phyloP scores from a whole-genome alignment of 2,329 filamentous ascomycete species.

The Colletotrichum limetticola region DNA sequence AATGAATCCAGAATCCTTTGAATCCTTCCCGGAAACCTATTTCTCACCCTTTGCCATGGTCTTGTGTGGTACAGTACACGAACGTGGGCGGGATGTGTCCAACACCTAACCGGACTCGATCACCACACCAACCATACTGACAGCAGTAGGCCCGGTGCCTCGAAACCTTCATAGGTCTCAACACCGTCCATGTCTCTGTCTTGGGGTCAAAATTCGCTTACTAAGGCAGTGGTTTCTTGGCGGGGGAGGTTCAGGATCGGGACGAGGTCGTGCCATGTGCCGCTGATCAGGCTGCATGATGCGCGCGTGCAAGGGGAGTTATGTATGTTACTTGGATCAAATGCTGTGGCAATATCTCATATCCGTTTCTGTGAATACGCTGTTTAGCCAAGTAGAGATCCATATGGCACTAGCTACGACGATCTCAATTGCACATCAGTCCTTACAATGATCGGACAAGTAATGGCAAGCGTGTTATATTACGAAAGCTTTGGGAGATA shows the following conservation, averaged over 20 bases:
- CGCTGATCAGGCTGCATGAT: not conserved
- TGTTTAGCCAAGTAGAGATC: not conserved
- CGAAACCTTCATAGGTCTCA: not conserved
- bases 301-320: not conserved
- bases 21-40: not conserved
- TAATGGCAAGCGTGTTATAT: not conserved
- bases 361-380: no score
- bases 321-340: no score
- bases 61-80: not conserved
- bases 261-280: conserved; percentile 38
- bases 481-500: not conserved
- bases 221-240: conserved; percentile 42
- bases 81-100: not conserved
- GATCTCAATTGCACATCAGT: not conserved
- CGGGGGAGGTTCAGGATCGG: conserved; percentile 39
- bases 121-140: conserved; percentile 34
- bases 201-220: not conserved
- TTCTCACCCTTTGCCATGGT: not conserved
- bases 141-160: not conserved
- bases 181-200: not conserved
- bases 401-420: not conserved
- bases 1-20: not conserved
- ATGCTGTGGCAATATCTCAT: no score
- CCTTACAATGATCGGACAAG: not conserved
- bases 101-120: not conserved